Evolutionary conservation across 495 filamentous ascomycete genomes (phyloP).

Genomic region (Aspergillus carlsbadensis): DNA sequence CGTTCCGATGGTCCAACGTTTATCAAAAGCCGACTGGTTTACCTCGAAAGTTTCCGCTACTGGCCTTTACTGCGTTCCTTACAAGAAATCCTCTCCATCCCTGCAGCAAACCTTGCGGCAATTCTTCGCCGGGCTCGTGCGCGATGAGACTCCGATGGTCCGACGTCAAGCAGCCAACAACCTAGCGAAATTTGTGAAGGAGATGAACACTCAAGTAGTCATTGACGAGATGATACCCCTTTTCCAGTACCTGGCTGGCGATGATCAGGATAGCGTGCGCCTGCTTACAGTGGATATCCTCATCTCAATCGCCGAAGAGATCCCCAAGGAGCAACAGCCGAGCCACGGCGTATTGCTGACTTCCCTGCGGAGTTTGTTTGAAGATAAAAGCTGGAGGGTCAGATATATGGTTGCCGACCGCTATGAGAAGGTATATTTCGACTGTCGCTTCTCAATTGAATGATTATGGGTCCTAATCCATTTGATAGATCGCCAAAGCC

Average conservation of each 20-base stretch:
- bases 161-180: constrained; percentile 94
- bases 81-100: constrained; percentile 79
- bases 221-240: constrained; percentile 99
- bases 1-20: constrained; percentile 87
- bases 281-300: constrained; percentile 95
- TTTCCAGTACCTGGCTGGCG: constrained; percentile 91
- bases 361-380: constrained; percentile 86
- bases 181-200: constrained; percentile 95
- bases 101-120: constrained; percentile 86
- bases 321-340: constrained; percentile 95
- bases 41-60: constrained; percentile 98
- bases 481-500: constrained; percentile 83
- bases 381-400: constrained; percentile 98
- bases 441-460: background rate
- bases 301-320: constrained; percentile 93
- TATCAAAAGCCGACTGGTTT: constrained; percentile 99
- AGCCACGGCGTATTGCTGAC: constrained; percentile 92
- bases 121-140: constrained; percentile 87
- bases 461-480: constrained; percentile 16
- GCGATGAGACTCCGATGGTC: constrained; percentile 99
- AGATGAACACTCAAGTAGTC: constrained; percentile 84
- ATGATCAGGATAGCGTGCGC: constrained; percentile 97
- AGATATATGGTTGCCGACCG: constrained; percentile 98
- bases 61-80: constrained; percentile 88
- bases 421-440: constrained; percentile 80